Base-by-base conservation (phyloP, 164 flowering plant genomes). In the Umbilicus rupestris region DNA sequence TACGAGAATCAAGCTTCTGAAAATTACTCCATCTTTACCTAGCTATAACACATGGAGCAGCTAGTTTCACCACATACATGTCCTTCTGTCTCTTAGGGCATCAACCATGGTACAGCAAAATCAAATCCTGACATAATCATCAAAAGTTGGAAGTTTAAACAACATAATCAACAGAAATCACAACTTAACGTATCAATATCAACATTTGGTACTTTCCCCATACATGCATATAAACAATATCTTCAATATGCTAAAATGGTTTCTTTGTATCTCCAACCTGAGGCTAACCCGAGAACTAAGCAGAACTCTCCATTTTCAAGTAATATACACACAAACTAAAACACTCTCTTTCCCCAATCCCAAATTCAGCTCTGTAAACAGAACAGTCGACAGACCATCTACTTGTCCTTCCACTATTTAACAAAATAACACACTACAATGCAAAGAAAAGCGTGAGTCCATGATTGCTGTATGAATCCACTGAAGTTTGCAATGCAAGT, bases 111-210 rank as follows among this genome's bases (percentile, higher is more conserved):
- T 30, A 29, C 63, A 55, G 26, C 46, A 26, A 52, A 71, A 29
- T 31, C 47, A 63, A 62, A 62, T 33, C 76, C 76, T 73, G 70
- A 24, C 42, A 66, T 49, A 30, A 72, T 60, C 52, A 70, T 5
- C 44, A 62, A 59, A 47, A 30, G 12, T 45, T 15, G 33, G 3
- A 63, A 42, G 14, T 62, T 60, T 7, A 64, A 57, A 30, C n/a
- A 66, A 62, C 16, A 52, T 22, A 8, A 46, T 46, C 20, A 49
- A 20, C 2, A 49, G 20, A 49, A 52, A 52, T 52, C 59, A 50
- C 17, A 52, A 52, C 55, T 52, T 26, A 52, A 26, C 1, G 16
- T 24, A 52, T 52, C 31, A 52, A 24, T 52, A 31, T 9, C 10
- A 9, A 52, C 26, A 52, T 52, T 24, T 1, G 20, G 29, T 10